phyloP scores from a whole-genome alignment of 1,139 yeast species.

The Sugiyamaella castrensis region DNA sequence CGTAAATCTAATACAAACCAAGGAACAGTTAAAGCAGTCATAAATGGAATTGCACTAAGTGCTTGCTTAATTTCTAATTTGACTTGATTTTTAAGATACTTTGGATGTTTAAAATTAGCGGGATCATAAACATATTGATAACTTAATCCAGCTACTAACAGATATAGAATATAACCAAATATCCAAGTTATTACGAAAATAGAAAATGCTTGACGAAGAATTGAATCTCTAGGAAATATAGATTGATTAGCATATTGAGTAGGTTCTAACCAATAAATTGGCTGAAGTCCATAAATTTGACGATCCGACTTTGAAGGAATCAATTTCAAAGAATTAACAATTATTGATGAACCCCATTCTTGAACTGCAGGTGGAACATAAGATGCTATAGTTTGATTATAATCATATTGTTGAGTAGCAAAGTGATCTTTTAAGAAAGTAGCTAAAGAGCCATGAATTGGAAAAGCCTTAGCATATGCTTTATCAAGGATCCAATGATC shows the following conservation, averaged over 20 bases:
- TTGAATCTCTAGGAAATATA: slow-evolving; percentile 63
- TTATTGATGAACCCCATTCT: slow-evolving; percentile 4
- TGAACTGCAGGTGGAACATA: slow-evolving; percentile 9
- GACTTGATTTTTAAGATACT: slow-evolving; percentile 92
- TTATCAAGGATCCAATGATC: slow-evolving; percentile 73
- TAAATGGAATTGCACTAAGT: slow-evolving; percentile 72
- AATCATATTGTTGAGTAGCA: slow-evolving; percentile 7
- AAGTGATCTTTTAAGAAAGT: slow-evolving; percentile 11
- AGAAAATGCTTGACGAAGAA: slow-evolving; percentile 66
- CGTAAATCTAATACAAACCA: slow-evolving; percentile 82
- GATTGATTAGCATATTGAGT: slow-evolving; percentile 58
- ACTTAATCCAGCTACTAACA: slow-evolving; percentile 70
- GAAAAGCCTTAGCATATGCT: slow-evolving; percentile 60
- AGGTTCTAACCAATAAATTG: slow-evolving; percentile 49
- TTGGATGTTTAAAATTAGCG: slow-evolving; percentile 89
- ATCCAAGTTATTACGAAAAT: slow-evolving; percentile 69
- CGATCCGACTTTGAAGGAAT: slow-evolving; percentile 9
- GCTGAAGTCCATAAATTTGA: slow-evolving; percentile 48
- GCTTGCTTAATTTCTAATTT: slow-evolving; percentile 78
- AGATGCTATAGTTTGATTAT: slow-evolving; percentile 9
- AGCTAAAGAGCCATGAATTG: slow-evolving; percentile 30
- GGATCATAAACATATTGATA: slow-evolving; percentile 79
- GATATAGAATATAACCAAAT: slow-evolving; percentile 81
- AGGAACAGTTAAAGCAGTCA: slow-evolving; percentile 85
- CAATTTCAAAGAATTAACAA: slow-evolving; percentile 2